Evolutionary conservation across 805 yeast genomes (phyloP), one percentile per base, ranked within the genome.

Genomic region (Pichia gijzeniarum): DNA sequence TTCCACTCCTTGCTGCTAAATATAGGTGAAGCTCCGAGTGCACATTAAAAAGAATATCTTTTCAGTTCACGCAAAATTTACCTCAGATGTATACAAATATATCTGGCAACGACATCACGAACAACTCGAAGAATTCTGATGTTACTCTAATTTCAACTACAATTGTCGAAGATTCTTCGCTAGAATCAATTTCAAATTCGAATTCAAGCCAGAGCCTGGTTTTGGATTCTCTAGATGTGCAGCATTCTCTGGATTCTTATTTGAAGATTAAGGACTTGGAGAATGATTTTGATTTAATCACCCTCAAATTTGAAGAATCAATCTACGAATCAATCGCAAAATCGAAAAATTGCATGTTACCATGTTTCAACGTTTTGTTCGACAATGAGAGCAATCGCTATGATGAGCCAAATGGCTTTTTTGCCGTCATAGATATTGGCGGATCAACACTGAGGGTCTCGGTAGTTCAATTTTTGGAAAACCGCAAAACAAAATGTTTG

Each of bases 401-500:
- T 4, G 25, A 18, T 2, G 6, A 32, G 12, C 31, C 38, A n/a
- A 27, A 14, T 8, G 60, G 59, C 7, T 31, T 38, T 4, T 73
- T 48, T 59, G 65, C 69, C 54, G 74, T 65, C 27, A 62, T 77
- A 18, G 82, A 77, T 50, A 58, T 77, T 40, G 82, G 82, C 8
- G 82, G 82, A 2, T 70, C 77, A 1, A 76, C 82, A 1, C 56
- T 76, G 17, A 61, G 80, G 33, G 62, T 72, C 6, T 60, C 58
- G 6, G 35, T 62, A 6, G 48, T 61, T 10, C 41, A 48, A 14
- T 44, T 59, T 16, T 6, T 40, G 7, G 41, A 41, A 4, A 33
- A 37, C 9, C 40, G 41, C 10, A 37, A 70, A 17, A 44, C 46
- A 7, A 16, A 35, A 5, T 47, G 51, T 28, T 9, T 44, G 12